phyloP scores from a whole-genome alignment of 495 filamentous ascomycete genomes.

The Aspergillus asperescens region DNA sequence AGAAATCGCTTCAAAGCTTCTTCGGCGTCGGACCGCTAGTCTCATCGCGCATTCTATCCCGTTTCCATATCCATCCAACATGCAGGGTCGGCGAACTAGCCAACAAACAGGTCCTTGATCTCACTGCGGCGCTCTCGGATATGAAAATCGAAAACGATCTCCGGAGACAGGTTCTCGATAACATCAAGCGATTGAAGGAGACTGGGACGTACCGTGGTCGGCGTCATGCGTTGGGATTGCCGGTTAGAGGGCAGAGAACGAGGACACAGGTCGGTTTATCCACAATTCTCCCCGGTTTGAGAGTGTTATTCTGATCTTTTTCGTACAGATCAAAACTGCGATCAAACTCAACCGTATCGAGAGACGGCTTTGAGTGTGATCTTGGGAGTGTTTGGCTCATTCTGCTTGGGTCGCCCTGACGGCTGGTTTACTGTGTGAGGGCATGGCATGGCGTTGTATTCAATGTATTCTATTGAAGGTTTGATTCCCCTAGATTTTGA shows the following conservation, averaged over 20 bases:
- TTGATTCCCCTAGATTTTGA: slow-evolving; percentile 7
- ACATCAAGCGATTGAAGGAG: slow-evolving; percentile 81
- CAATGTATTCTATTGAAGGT: slow-evolving; percentile 17
- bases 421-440: slow-evolving; percentile 22
- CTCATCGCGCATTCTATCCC: slow-evolving; percentile 72
- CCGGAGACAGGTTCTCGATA: slow-evolving; percentile 65
- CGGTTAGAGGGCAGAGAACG: slow-evolving; percentile 83
- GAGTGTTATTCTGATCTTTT: slow-evolving; percentile 8
- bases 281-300: not conserved
- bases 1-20: slow-evolving; percentile 84
- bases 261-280: slow-evolving; percentile 61
- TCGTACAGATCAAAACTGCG: slow-evolving; percentile 61
- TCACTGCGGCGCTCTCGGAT: slow-evolving; percentile 77
- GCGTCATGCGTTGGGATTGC: slow-evolving; percentile 83
- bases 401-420: slow-evolving; percentile 23
- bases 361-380: slow-evolving; percentile 38
- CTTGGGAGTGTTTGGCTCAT: not conserved
- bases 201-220: slow-evolving; percentile 88
- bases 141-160: slow-evolving; percentile 96
- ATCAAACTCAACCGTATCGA: slow-evolving; percentile 76
- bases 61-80: slow-evolving; percentile 75
- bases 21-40: slow-evolving; percentile 77
- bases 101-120: slow-evolving; percentile 65
- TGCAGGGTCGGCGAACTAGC: slow-evolving; percentile 67
- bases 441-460: slow-evolving; percentile 41